These are phyloP conservation scores for Phascolomyces articulosus DNA, from an alignment of 371 early-diverging fungal species.

Conservation along the genomic window DNA sequence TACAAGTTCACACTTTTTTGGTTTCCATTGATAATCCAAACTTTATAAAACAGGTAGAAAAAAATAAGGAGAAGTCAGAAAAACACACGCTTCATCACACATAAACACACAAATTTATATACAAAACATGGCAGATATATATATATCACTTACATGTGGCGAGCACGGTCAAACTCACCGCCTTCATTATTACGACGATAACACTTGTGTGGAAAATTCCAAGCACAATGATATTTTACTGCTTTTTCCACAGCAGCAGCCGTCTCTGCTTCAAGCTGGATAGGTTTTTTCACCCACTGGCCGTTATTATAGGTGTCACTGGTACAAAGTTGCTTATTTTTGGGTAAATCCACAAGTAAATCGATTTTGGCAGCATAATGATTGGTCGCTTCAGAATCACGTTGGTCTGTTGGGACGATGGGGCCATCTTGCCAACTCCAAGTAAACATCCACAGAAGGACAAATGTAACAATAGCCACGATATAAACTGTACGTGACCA, in stretches of 20 bases:
- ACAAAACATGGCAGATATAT: no score
- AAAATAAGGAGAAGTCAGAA: neutral
- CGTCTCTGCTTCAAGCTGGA: constrained; percentile 15
- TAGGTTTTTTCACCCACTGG: constrained; percentile 34
- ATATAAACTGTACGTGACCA: constrained; percentile 13
- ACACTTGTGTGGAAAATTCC: constrained; percentile 48
- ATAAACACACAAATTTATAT: no score
- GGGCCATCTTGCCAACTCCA: constrained; percentile 21
- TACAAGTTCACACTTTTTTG: constrained; percentile 29
- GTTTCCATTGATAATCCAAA: constrained; percentile 44
- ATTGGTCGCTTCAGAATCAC: neutral
- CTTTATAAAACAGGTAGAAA: constrained; percentile 17
- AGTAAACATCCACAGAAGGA: constrained; percentile 19
- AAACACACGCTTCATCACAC: no score
- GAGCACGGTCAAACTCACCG: constrained; percentile 31
- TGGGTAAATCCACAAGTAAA: constrained; percentile 9
- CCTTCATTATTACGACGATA: constrained; percentile 29
- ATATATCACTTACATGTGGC: constrained; percentile 25
- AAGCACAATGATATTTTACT: constrained; percentile 37
- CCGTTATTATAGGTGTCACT: constrained; percentile 37
- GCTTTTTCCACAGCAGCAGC: constrained; percentile 19
- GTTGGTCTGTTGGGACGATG: constrained; percentile 10
- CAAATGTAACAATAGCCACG: constrained; percentile 12
- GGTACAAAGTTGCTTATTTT: constrained; percentile 30
- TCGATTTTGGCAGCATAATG: constrained; percentile 4